phyloP scores from a whole-genome alignment of 164 flowering plant species.

The Kingdonia uniflora region DNA sequence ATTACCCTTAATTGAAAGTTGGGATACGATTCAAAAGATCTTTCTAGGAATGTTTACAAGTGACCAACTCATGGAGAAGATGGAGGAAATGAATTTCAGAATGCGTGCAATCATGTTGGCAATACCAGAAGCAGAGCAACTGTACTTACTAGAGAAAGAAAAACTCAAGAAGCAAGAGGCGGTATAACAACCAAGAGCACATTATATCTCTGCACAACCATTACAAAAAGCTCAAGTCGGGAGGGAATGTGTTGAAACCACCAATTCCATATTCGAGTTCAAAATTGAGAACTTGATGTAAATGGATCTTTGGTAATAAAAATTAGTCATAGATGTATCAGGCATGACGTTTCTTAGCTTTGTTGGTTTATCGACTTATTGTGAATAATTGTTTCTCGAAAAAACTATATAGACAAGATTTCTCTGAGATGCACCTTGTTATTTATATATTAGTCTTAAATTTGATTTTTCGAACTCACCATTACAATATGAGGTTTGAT shows the following conservation, averaged over 20 bases:
- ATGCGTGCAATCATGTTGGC: constrained; percentile 43
- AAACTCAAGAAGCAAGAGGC: constrained; percentile 25
- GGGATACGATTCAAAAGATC: constrained; percentile 57
- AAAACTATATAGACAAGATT: too few relatives aligned
- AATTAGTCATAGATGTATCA: too few relatives aligned
- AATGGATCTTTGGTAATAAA: too few relatives aligned
- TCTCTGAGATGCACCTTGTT: too few relatives aligned
- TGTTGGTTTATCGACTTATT: too few relatives aligned
- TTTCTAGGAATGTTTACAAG: constrained; percentile 77
- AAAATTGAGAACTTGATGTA: too few relatives aligned
- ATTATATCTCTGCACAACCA: not conserved
- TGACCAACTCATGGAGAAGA: constrained; percentile 61
- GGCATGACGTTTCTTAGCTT: too few relatives aligned
- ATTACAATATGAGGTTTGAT: too few relatives aligned
- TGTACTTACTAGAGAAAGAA: constrained; percentile 21
- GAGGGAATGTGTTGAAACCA: too few relatives aligned
- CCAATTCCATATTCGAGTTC: too few relatives aligned
- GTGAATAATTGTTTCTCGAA: too few relatives aligned
- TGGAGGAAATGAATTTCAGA: constrained; percentile 58
- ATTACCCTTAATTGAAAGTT: constrained; percentile 73
- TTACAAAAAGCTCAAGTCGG: too few relatives aligned
- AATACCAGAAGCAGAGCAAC: constrained; percentile 57
- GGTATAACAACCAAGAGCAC: constrained; percentile 12
- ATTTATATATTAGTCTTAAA: constrained; percentile 21
- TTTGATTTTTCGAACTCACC: constrained; percentile 22